Percentiles rank a stretch among this genome's conserved stretches.
Conservation (phyloP, 352 stramenopile genomes). For the Nothophytophthora sp. region DNA sequence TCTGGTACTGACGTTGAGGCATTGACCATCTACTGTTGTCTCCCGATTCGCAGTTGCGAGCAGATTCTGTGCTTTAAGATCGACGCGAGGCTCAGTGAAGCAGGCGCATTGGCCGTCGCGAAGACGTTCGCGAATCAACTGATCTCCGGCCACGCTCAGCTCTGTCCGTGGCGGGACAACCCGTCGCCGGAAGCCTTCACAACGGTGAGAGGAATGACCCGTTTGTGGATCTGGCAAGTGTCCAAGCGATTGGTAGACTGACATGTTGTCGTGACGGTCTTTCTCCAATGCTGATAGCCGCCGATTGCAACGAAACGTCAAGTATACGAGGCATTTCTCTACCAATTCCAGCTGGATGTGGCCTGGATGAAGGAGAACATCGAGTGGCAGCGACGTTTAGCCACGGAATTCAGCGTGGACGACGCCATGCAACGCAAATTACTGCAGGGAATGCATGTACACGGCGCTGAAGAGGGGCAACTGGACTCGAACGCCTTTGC, state of each 20-base stretch:
- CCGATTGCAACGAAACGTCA: slow-evolving; percentile 32
- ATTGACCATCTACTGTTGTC: slow-evolving; percentile 3
- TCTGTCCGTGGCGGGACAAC: slow-evolving; percentile 66
- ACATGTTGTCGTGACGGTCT: neutral
- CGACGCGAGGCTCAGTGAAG: slow-evolving; percentile 44
- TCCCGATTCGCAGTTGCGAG: slow-evolving; percentile 36
- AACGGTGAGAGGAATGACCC: slow-evolving; percentile 28
- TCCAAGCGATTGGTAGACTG: neutral
- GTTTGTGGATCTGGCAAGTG: too few species aligned
- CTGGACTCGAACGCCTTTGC: slow-evolving; percentile 9
- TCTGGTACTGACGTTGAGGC: slow-evolving; percentile 6
- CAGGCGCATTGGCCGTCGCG: slow-evolving; percentile 37
- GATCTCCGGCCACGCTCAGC: slow-evolving; percentile 33
- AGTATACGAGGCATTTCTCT: slow-evolving; percentile 28
- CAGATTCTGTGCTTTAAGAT: slow-evolving; percentile 57
- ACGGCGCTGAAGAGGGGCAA: neutral
- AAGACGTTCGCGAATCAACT: slow-evolving; percentile 42
- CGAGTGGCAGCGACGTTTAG: slow-evolving; percentile 17
- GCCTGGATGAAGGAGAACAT: slow-evolving; percentile 10
- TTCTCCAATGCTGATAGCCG: slow-evolving; percentile 20
- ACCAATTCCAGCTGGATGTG: slow-evolving; percentile 15
- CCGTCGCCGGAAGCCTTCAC: slow-evolving; percentile 57
- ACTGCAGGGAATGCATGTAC: slow-evolving; percentile 14
- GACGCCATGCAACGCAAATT: slow-evolving; percentile 13
- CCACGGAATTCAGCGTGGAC: slow-evolving; percentile 9